Base-by-base conservation (phyloP, 1,284 basidiomycete species). In the Cutaneotrichosporon cutaneum region DNA sequence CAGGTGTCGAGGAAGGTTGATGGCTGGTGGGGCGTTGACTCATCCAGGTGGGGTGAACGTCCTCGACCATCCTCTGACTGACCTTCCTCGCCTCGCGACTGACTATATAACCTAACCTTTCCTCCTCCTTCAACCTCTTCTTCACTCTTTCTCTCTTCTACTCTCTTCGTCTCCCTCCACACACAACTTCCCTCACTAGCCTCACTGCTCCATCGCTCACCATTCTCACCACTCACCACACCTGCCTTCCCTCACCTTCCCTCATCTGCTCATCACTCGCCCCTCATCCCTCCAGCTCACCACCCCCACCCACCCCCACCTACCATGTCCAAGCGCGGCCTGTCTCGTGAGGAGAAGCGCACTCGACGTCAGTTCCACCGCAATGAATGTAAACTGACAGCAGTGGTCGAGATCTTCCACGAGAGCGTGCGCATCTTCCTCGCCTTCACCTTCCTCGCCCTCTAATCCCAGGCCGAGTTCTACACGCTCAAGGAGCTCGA, bases 401-500 rank as follows among this genome's bases (percentile, higher is more conserved):
- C 61, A 78, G 76, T 94, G 61, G 78, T 94, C 21, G 91, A 94
- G 78, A 89, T 94, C 69, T 93, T 94, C 73, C 90, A 93, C 72
- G 92, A 94, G 77, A 88, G 88, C 13, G 92, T 51, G 18, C 24
- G 48, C 70, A 68, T 84, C 72, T 50, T 55, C 35, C n/a, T n/a
- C n/a, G n/a, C 47, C 39, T 18, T 24, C 39, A n/a, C 11, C 6
- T 47, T 32, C 16, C 32, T 21, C 8, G 2, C 45, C 1, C 4
- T 26, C 10, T 32, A 35, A 16, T 8, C n/a, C 4, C 27, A 93
- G 92, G 88, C 88, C 77, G 90, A 93, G 73, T 94, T 94, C 73
- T 94, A 64, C 51, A 75, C 92, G 85, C 82, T 94, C 54, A 94
- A 93, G 74, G 92, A 94, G 69, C 82, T 94, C 21, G 92, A 94